Conservation (phyloP, 805 yeast species). For the Candida boidinii region DNA sequence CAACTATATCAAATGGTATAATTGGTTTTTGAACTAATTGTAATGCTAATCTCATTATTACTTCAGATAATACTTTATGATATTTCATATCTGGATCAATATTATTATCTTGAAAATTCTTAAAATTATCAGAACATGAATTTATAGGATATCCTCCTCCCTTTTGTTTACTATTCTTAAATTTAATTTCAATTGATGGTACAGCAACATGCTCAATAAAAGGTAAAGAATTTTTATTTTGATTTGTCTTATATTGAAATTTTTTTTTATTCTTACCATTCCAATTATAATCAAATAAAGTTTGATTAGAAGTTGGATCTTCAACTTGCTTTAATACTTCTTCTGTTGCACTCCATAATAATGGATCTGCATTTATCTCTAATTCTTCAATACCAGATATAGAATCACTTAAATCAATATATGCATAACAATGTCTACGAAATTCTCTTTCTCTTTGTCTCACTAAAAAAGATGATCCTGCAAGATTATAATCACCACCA, state of each 20-base stretch:
- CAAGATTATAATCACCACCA: slow-evolving; percentile 69
- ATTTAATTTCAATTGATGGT: slow-evolving; percentile 59
- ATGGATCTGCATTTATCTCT: slow-evolving; percentile 47
- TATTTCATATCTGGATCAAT: slow-evolving; percentile 50
- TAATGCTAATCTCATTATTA: slow-evolving; percentile 45
- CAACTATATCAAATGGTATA: slow-evolving; percentile 55
- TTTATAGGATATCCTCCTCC: slow-evolving; percentile 34
- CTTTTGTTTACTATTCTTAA: slow-evolving; percentile 16
- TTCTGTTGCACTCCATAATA: slow-evolving; percentile 40
- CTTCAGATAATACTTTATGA: slow-evolving; percentile 47
- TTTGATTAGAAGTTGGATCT: slow-evolving; percentile 16
- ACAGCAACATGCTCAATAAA: slow-evolving; percentile 56
- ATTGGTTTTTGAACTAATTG: slow-evolving; percentile 67
- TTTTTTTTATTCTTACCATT: slow-evolving; percentile 3
- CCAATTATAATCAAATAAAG: slow-evolving; percentile 12
- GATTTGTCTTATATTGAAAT: slow-evolving; percentile 15
- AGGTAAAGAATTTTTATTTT: slow-evolving; percentile 60
- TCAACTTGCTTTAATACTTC: slow-evolving; percentile 27
- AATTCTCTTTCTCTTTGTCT: slow-evolving; percentile 47
- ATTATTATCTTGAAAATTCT: slow-evolving; percentile 34
- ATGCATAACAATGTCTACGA: slow-evolving; percentile 53
- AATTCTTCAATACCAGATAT: slow-evolving; percentile 45
- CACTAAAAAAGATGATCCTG: slow-evolving; percentile 78
- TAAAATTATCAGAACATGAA: slow-evolving; percentile 60
- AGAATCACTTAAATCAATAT: slow-evolving; percentile 66